Evolutionary conservation across 73 alveolate species (phyloP), one percentile per base, ranked within the genome.

Genomic region (Durusdinium trenchii): DNA sequence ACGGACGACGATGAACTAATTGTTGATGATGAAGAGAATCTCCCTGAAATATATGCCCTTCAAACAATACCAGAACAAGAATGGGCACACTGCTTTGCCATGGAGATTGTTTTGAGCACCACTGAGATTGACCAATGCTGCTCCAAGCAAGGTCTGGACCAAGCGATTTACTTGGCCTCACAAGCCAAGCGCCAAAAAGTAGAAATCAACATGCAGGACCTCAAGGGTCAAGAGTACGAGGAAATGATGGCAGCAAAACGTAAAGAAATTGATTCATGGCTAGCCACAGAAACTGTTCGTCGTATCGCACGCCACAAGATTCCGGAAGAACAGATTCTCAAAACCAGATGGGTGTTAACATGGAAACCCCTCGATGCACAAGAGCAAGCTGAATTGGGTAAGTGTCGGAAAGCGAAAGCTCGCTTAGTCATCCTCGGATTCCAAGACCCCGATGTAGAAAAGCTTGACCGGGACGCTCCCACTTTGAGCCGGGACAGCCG

Each of bases 361-460:
- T 86, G 95, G 95, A 86, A 86, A 45, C 95, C 83, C 20, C 26
- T 45, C 3, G n/a, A n/a, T n/a, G n/a, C n/a, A n/a, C n/a, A n/a
- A n/a, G 95, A 54, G 18, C 62, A 4, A 0, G 12, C 45, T 0
- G 50, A 38, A 1, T 35, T 32, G 0, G 82, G n/a, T 23, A 4
- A 9, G 3, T 7, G 0, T 0, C 54, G 10, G 20, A 85, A 85
- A 60, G 52, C 94, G 0, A 85, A 85, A 40, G 94, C 94, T 0
- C 36, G 94, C 10, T 10, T 85, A 0, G 94, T 85, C 1, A 52
- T 79, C 0, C 45, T 79, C 2, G 90, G 90, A 32, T 42, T 20
- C 1, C 67, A 79, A 45, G 90, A 79, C 9, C 94, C 94, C 6
- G 60, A 48, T 4, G 30, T 85, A 0, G 94, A 85, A 35, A 16